These are phyloP conservation scores for Russula dissimulans DNA, from an alignment of 768 basidiomycete genomes.

Conservation along the genomic window DNA sequence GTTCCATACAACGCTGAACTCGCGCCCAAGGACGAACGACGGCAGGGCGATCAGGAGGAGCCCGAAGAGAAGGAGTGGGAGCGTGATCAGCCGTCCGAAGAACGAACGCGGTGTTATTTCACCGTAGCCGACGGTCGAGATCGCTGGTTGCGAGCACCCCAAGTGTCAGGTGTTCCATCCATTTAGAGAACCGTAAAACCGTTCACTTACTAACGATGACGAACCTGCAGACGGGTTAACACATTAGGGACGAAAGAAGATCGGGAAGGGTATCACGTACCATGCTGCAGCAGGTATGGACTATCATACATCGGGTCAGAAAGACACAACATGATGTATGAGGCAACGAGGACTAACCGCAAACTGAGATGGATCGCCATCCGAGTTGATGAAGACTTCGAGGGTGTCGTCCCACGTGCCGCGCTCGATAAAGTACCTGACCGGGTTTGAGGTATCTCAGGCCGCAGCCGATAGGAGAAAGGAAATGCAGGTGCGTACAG, in stretches of 20 bases:
- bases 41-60: constrained; percentile 84
- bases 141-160: constrained; percentile 37
- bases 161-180: background rate
- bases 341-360: constrained; percentile 35
- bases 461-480: background rate
- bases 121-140: constrained; percentile 86
- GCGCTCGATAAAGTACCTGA: constrained; percentile 80
- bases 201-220: constrained; percentile 63
- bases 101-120: constrained; percentile 85
- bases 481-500: constrained; percentile 33
- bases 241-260: background rate
- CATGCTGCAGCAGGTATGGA: constrained; percentile 71
- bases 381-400: constrained; percentile 72
- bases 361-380: constrained; percentile 78
- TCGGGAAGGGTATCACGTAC: constrained; percentile 35
- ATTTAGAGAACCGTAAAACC: background rate
- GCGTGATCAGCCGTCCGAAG: constrained; percentile 76
- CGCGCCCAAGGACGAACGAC: constrained; percentile 83
- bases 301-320: constrained; percentile 23
- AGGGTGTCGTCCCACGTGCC: constrained; percentile 82
- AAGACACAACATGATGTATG: background rate
- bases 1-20: constrained; percentile 89
- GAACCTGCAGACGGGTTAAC: constrained; percentile 37
- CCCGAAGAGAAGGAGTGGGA: constrained; percentile 82
- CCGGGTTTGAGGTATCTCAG: background rate